phyloP scores from a whole-genome alignment of 768 basidiomycete species.

The Chalciporus piperatus region DNA sequence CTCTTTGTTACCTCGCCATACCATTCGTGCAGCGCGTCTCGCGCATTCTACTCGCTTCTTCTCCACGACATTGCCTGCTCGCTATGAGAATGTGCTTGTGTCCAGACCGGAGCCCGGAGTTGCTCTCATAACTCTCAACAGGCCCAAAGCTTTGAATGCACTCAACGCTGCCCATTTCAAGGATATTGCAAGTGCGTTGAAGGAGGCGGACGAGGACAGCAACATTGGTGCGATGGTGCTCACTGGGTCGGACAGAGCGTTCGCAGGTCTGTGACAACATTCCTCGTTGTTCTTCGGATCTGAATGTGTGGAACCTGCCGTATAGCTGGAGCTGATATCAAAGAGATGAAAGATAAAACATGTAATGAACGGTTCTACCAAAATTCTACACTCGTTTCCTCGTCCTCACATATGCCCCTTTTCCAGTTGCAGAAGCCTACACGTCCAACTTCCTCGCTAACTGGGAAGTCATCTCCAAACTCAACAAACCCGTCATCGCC shows the following conservation, averaged over 20 bases:
- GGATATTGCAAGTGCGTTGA: constrained; percentile 78
- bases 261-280: constrained; percentile 65
- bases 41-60: constrained; percentile 15
- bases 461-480: constrained; percentile 70
- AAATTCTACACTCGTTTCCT: background rate
- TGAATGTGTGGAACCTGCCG: background rate
- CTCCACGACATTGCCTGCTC: constrained; percentile 28
- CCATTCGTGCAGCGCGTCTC: constrained; percentile 3
- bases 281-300: background rate
- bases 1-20: constrained; percentile 1
- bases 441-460: constrained; percentile 79
- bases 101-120: constrained; percentile 67
- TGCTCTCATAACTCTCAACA: constrained; percentile 81
- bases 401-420: background rate
- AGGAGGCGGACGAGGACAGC: constrained; percentile 66
- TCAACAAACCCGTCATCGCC: constrained; percentile 93
- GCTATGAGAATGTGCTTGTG: constrained; percentile 66
- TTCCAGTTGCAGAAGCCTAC: constrained; percentile 80
- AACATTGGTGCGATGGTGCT: constrained; percentile 81
- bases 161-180: constrained; percentile 75
- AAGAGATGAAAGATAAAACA: constrained; percentile 97
- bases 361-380: constrained; percentile 48
- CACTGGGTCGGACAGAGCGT: constrained; percentile 89
- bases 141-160: constrained; percentile 89
- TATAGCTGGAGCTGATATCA: constrained; percentile 94